Evolutionary conservation across 495 filamentous ascomycete genomes (phyloP).

Genomic region (Neurospora sublineolata): DNA sequence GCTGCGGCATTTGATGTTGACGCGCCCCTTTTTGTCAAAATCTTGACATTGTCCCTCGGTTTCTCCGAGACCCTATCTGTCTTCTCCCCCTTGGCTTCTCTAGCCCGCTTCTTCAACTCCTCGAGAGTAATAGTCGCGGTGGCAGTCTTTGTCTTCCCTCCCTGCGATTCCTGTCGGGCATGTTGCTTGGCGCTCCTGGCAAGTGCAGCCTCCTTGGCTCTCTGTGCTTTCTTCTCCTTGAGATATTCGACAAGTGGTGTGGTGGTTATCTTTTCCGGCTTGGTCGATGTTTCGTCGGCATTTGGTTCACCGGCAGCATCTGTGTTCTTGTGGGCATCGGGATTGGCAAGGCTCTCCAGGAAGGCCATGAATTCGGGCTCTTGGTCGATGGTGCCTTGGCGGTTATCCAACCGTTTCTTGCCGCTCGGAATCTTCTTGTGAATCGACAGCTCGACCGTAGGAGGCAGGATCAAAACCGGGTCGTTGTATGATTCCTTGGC

Average conservation of each 20-base stretch:
- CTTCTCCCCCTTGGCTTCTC: slow-evolving; percentile 39
- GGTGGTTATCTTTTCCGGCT: slow-evolving; percentile 55
- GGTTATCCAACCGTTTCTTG: slow-evolving; percentile 64
- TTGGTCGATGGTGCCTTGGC: slow-evolving; percentile 90
- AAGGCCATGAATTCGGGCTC: slow-evolving; percentile 92
- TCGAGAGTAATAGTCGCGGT: slow-evolving; percentile 39
- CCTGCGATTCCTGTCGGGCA: slow-evolving; percentile 32
- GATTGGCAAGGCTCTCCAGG: slow-evolving; percentile 74
- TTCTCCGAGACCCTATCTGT: slow-evolving; percentile 51
- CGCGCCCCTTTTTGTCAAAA: slow-evolving; percentile 59
- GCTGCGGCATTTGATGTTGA: slow-evolving; percentile 31
- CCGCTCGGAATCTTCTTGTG: slow-evolving; percentile 64
- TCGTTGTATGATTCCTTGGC: slow-evolving; percentile 58
- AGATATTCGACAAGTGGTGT: slow-evolving; percentile 88
- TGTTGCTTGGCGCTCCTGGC: slow-evolving; percentile 37
- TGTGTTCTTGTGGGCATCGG: slow-evolving; percentile 38
- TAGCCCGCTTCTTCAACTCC: slow-evolving; percentile 39
- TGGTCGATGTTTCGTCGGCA: slow-evolving; percentile 33
- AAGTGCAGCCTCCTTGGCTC: slow-evolving; percentile 55
- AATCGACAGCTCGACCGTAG: slow-evolving; percentile 67
- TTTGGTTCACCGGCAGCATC: slow-evolving; percentile 35
- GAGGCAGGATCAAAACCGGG: slow-evolving; percentile 57
- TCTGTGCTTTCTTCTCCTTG: slow-evolving; percentile 79
- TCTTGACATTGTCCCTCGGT: slow-evolving; percentile 65
- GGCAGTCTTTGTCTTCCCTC: slow-evolving; percentile 38